Conservation (phyloP, 352 stramenopile species). For the Phytophthora fragariaefolia region DNA sequence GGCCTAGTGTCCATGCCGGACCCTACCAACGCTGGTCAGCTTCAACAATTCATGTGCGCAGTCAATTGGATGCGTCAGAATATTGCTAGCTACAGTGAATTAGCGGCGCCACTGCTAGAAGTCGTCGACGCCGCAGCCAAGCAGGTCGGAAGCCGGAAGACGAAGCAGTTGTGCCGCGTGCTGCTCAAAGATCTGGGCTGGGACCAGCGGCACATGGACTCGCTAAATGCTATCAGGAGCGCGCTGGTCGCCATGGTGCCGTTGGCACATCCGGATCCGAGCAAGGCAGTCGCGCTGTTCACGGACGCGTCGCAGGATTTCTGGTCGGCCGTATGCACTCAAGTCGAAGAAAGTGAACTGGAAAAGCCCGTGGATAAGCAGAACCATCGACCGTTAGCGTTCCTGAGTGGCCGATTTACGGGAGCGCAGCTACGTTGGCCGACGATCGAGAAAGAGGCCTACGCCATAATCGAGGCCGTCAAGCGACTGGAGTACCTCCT, state of each 20-base stretch:
- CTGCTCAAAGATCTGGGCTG: neutral
- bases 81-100: neutral
- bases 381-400: neutral
- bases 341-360: neutral
- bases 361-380: neutral
- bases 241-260: neutral
- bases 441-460: neutral
- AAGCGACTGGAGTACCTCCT: neutral
- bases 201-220: neutral
- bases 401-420: constrained; percentile 8
- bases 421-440: neutral
- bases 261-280: neutral
- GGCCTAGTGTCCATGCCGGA: constrained; percentile 8
- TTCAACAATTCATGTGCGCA: constrained; percentile 16
- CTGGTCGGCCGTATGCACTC: neutral
- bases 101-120: neutral
- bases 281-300: neutral
- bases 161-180: neutral
- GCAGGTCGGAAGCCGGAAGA: neutral
- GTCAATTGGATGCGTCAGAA: constrained; percentile 19
- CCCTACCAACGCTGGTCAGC: neutral
- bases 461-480: neutral
- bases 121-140: neutral
- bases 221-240: neutral
- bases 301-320: neutral